Conservation (phyloP, 2,329 filamentous ascomycete genomes). For the Paracoccidioides lutzii region DNA sequence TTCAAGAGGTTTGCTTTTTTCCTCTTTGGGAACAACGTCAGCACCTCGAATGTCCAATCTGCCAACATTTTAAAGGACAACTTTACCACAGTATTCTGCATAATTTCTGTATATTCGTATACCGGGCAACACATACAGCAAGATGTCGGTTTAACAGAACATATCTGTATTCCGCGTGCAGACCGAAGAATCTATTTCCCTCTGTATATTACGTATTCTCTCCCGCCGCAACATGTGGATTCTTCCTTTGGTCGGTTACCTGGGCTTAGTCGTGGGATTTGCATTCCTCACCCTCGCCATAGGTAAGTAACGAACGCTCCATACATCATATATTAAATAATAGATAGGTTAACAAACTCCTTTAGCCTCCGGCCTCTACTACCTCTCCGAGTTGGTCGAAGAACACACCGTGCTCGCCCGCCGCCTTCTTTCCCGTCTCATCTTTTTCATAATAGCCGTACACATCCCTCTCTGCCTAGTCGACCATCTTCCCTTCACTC, state of each 20-base stretch:
- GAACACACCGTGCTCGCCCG: conserved; percentile 92
- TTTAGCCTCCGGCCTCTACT: conserved; percentile 89
- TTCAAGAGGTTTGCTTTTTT: neutral
- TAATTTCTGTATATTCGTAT: neutral
- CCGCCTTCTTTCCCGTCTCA: conserved; percentile 69
- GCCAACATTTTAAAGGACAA: neutral
- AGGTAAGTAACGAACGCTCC: conserved; percentile 34
- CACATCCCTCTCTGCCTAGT: conserved; percentile 65
- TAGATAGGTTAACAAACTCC: conserved; percentile 2
- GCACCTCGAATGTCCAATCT: neutral
- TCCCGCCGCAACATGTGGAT: conserved; percentile 64
- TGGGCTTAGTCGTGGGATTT: conserved; percentile 79
- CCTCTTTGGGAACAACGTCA: neutral
- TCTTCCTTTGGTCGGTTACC: conserved; percentile 77
- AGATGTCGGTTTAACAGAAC: neutral
- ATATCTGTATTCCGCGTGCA: neutral
- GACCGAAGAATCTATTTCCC: neutral
- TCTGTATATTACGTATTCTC: neutral
- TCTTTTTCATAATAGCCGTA: conserved; percentile 64
- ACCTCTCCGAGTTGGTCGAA: conserved; percentile 93
- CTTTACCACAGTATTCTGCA: neutral
- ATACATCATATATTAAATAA: conserved; percentile 3
- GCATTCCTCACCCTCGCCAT: conserved; percentile 90
- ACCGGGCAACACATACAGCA: neutral
- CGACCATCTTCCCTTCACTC: conserved; percentile 69